Evolutionary conservation across 495 filamentous ascomycete species (phyloP).

Genomic region (Hypoxylon lenormandii): DNA sequence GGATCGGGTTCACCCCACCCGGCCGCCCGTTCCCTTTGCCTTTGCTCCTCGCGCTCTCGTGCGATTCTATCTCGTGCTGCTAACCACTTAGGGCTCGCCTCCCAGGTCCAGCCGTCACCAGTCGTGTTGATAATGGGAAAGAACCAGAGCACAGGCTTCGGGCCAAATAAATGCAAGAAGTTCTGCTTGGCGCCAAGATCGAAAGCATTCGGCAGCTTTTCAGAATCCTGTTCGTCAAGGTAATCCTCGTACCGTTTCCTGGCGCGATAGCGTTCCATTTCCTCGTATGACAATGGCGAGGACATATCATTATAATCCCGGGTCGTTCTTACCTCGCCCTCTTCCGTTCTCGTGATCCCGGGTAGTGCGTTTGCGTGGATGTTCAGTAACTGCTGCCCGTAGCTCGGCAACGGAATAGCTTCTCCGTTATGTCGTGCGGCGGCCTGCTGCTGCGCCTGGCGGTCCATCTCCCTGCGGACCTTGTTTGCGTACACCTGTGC

Average conservation of each 20-base stretch:
- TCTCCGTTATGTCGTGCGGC: slow-evolving; percentile 64
- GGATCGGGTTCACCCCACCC: slow-evolving; percentile 64
- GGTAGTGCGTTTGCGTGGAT: slow-evolving; percentile 87
- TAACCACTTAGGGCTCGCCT: slow-evolving; percentile 78
- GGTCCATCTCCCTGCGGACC: too few species aligned
- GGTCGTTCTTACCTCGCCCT: slow-evolving; percentile 71
- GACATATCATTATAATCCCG: slow-evolving; percentile 23
- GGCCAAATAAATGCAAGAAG: slow-evolving; percentile 84
- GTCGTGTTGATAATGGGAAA: slow-evolving; percentile 85
- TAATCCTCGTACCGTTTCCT: slow-evolving; percentile 85
- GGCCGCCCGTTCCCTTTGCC: slow-evolving; percentile 66
- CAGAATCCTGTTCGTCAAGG: slow-evolving; percentile 85
- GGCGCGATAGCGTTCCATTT: slow-evolving; percentile 75
- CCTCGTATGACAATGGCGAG: slow-evolving; percentile 69
- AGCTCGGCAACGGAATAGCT: slow-evolving; percentile 67
- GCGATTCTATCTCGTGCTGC: slow-evolving; percentile 72
- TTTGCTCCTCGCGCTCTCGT: slow-evolving; percentile 69
- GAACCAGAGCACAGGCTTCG: slow-evolving; percentile 73
- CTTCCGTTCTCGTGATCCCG: slow-evolving; percentile 79
- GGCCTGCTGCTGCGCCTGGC: slow-evolving; percentile 55
- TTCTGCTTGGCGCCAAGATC: slow-evolving; percentile 85
- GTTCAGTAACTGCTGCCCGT: slow-evolving; percentile 80
- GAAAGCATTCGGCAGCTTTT: slow-evolving; percentile 90
- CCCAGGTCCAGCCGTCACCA: slow-evolving; percentile 97
- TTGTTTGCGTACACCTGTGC: slow-evolving; percentile 71